Evolutionary conservation across 306 rosid genomes (phyloP), one percentile per base, ranked within the genome.

Genomic region (Clitoria ternatea): DNA sequence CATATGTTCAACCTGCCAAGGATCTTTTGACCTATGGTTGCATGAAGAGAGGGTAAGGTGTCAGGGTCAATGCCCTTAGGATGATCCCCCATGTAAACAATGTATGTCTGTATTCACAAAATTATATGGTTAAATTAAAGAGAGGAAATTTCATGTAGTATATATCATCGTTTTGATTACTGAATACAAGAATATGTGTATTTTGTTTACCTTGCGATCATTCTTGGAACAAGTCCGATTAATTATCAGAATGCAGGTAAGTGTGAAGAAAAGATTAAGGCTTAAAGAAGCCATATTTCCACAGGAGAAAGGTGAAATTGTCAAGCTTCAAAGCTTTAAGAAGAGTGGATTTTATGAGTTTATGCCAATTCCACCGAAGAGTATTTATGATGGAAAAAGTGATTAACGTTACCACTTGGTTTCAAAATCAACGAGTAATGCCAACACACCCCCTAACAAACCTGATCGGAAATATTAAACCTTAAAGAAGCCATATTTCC

Each of bases 11-110:
- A 79, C 85, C 81, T 78, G 63, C 77, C 84, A 57, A 72, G 65
- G 5, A 49, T 61, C 33, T 69, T 62, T 73, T 80, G 73, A 52
- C 77, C 72, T 68, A 83, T 76, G 50, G 15, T 36, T 5, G n/a
- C 42, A 55, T 83, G 87, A 73, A 61, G 77, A 39, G 72, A 74
- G 50, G 65, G 72, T 9, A 43, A 42, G 30, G 75, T 30, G 14
- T 68, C n/a, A 1, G 75, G 30, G 40, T 42, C 60, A 39, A 54
- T 6, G 61, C 62, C 77, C 69, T 61, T 66, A 9, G 72, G 85
- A 49, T 73, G 81, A 26, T 56, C 56, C 2, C 87, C 87, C 82
- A 83, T 47, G 62, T 83, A 83, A 10, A 79, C 80, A 56, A 83
- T 73, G 44, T 80, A 83, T 1, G 50, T 63, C 84, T 80, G 72